phyloP scores from a whole-genome alignment of 305 asterid genomes.

The Lippia alba region DNA sequence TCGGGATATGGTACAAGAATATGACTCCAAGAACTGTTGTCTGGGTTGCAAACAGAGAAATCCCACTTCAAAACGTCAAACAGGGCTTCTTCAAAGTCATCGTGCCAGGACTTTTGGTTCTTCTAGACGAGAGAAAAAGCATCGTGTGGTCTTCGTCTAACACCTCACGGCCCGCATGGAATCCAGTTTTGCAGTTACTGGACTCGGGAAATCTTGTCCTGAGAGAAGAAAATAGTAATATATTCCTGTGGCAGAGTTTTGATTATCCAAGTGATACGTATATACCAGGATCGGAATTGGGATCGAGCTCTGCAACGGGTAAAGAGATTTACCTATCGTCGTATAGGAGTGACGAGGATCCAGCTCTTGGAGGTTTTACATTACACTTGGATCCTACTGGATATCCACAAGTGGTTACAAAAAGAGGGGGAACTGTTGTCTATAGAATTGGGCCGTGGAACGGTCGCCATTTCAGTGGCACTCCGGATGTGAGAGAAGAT shows the following conservation, averaged over 20 bases:
- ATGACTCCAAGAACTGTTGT: slow-evolving; percentile 21
- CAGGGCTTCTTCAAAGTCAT: slow-evolving; percentile 31
- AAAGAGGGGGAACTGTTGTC: background rate
- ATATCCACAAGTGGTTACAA: slow-evolving; percentile 26
- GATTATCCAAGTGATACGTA: slow-evolving; percentile 40
- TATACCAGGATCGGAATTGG: slow-evolving; percentile 40
- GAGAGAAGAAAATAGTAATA: slow-evolving; percentile 18
- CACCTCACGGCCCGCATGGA: slow-evolving; percentile 10
- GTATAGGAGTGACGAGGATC: slow-evolving; percentile 43
- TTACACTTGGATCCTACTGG: slow-evolving; percentile 12
- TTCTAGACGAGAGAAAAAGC: slow-evolving; percentile 26
- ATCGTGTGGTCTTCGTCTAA: slow-evolving; percentile 42
- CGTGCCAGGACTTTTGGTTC: slow-evolving; percentile 40
- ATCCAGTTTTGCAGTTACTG: slow-evolving; percentile 33
- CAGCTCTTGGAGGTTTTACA: slow-evolving; percentile 37
- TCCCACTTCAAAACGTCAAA: slow-evolving; percentile 14
- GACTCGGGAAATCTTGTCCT: slow-evolving; percentile 55
- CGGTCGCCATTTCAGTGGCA: slow-evolving; percentile 1
- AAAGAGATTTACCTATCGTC: slow-evolving; percentile 34
- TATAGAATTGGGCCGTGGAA: slow-evolving; percentile 43
- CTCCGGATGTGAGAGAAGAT: background rate
- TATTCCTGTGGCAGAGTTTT: slow-evolving; percentile 40
- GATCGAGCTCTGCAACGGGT: slow-evolving; percentile 31
- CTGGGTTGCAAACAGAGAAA: slow-evolving; percentile 50
- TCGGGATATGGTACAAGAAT: slow-evolving; percentile 48